Conservation (phyloP, 106 monocot species). For the Allium sativum region DNA sequence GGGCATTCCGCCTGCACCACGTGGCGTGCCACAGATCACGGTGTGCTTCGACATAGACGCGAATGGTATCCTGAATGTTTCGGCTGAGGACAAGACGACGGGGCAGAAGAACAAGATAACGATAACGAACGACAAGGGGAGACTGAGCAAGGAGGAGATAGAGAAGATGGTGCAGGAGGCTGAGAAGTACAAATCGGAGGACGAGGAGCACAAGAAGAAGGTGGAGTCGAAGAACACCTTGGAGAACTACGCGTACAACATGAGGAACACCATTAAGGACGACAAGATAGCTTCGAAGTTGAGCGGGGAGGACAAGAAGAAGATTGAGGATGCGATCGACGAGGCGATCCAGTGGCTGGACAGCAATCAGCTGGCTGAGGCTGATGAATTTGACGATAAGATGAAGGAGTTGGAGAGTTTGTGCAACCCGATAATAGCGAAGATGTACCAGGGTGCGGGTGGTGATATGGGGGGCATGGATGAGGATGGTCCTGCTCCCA, state of each 20-base stretch:
- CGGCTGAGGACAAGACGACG: constrained; percentile 47
- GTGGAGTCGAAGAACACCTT: constrained; percentile 45
- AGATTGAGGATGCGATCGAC: constrained; percentile 42
- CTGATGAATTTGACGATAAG: constrained; percentile 55
- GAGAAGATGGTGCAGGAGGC: constrained; percentile 75
- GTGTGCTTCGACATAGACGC: constrained; percentile 66
- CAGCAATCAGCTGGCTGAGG: constrained; percentile 38
- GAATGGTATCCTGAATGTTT: constrained; percentile 64
- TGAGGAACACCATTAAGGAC: constrained; percentile 53
- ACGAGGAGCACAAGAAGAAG: constrained; percentile 49
- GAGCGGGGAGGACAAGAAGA: constrained; percentile 35
- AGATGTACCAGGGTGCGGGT: constrained; percentile 52
- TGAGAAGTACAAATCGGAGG: constrained; percentile 33
- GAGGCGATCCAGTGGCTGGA: constrained; percentile 40
- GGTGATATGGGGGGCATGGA: constrained; percentile 28
- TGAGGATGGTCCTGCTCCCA: constrained; percentile 13
- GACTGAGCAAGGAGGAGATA: constrained; percentile 63
- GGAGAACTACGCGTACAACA: constrained; percentile 59
- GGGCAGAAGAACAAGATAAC: constrained; percentile 74
- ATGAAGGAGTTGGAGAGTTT: constrained; percentile 48
- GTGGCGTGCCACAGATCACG: constrained; percentile 50
- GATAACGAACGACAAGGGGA: constrained; percentile 61
- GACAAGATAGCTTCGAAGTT: constrained; percentile 51
- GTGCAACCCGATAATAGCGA: constrained; percentile 49
- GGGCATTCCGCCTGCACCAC: constrained; percentile 55